Conservation (phyloP, 2,329 filamentous ascomycete species). For the Cephalotrichum gorgonifer region DNA sequence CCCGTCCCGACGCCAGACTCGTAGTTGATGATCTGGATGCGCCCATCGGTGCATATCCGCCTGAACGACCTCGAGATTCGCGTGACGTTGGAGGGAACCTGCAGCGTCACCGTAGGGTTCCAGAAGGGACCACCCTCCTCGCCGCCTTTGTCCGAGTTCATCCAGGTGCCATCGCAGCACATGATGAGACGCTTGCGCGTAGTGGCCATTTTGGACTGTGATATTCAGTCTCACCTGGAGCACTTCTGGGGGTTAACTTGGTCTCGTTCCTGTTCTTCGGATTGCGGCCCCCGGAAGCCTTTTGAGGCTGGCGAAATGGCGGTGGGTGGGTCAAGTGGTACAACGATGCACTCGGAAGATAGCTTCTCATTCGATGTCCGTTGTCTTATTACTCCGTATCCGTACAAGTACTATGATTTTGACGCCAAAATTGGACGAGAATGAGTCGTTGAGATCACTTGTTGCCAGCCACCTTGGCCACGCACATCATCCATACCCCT, state of each 20-base stretch:
- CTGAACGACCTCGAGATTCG: conserved; percentile 48
- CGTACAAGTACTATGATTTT: neutral
- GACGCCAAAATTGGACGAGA: neutral
- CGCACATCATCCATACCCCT: no score
- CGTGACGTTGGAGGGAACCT: conserved; percentile 50
- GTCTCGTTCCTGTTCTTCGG: neutral
- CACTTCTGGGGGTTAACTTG: neutral
- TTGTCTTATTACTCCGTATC: no score
- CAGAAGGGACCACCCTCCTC: conserved; percentile 23
- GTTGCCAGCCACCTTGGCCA: neutral
- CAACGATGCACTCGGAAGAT: neutral
- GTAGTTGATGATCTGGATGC: conserved; percentile 49
- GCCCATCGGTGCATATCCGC: conserved; percentile 37
- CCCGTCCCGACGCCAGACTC: conserved; percentile 50
- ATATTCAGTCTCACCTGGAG: neutral
- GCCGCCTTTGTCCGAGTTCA: conserved; percentile 40
- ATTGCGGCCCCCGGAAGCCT: neutral
- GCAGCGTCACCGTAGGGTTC: conserved; percentile 27
- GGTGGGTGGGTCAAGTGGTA: neutral
- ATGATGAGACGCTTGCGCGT: conserved; percentile 35
- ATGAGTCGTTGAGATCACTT: neutral
- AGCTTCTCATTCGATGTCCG: no score
- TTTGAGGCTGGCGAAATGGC: neutral
- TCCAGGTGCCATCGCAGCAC: conserved; percentile 45
- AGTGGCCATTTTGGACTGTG: neutral